Base-by-base conservation (phyloP, 768 basidiomycete species). In the Psilocybe subaeruginosa region DNA sequence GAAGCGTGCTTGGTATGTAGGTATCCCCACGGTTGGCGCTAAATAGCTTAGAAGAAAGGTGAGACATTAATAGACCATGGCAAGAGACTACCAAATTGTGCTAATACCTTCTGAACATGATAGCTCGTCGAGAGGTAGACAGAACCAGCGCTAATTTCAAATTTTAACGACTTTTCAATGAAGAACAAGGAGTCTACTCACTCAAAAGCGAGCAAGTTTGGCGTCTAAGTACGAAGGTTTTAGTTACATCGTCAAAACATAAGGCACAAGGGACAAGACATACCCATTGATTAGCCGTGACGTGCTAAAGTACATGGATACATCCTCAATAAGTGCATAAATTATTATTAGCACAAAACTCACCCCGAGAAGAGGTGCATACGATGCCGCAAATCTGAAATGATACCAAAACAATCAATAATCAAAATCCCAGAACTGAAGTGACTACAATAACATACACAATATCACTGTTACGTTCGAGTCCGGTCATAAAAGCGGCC, bases 401-500 rank as follows among this genome's bases (percentile, higher is more conserved):
- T 23, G 23, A 23, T 23, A 23, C 23, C 23, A 23, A 23, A 2
- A 23, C 23, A 23, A 23, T 23, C 23, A 23, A 2, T 23, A 23
- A 23, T 2, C 14, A 57, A 57, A 19, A 47, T 35, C 3, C 8
- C 31, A 2, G n/a, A 5, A 31, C n/a, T 16, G 29, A 33, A 16
- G 23, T 16, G 16, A 16, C 45, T 14, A 27, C 4, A 12, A 37
- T n/a, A 11, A 59, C 66, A 49, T 65, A 67, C 68, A 76, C 74
- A 54, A 79, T 79, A 58, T 78, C 77, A 17, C 71, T 69, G 56
- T 79, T 79, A 14, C 78, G 64, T 69, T 90, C 87, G 6, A 88
- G 66, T 2, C 88, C 87, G 0, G 84, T 89, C 87, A 88, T 88
- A 67, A 83, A 90, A 0, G 85, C 84, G 1, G 87, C 88, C 67